Evolutionary conservation across 2,329 filamentous ascomycete species (phyloP), one percentile per base, ranked within the genome.

Genomic region (Penicillium decumbens): DNA sequence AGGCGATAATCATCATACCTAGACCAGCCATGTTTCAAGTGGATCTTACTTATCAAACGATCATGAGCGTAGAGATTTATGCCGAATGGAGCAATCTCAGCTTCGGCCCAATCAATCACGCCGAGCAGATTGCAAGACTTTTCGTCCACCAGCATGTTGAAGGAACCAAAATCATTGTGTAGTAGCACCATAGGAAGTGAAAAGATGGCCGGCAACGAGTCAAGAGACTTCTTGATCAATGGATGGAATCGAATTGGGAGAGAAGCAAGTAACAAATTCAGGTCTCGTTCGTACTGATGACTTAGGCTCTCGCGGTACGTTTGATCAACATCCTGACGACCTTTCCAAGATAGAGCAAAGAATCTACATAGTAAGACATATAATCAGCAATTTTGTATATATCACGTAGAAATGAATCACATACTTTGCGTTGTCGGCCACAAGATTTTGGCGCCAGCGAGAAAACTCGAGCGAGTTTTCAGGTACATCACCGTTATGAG

Each of bases 71-170:
- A 54, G 1, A 75, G 59, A 42, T 74, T 73, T 0, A 66, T 29
- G 3, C 72, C 70, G 54, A 75, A 75, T 3, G 71, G 70, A 10
- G 61, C 45, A 23, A 74, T 62, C 41, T 67, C 61, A 3, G 70
- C 68, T 57, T 75, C 69, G 0, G 71, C 66, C 71, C 68, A 76
- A 59, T 75, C 71, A 41, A 75, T 60, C 4, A 75, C 70, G 2
- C 72, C 70, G 32, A 60, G 59, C 6, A 75, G 50, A 55, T 69
- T 65, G 15, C 24, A 45, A 30, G 27, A 33, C 3, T 33, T 33
- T 33, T 33, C 43, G 13, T 39, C 35, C 15, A 76, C 71, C 12
- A 75, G 65, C 41, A 75, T 67, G 50, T 75, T 76, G 57, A 55
- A 67, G 20, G 48, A 30, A 23, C 66, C 56, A 55, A 76, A 71